Evolutionary conservation across 129 eudicot genomes (phyloP), one percentile per base, ranked within the genome.

Genomic region (Helianthus tuberosus): DNA sequence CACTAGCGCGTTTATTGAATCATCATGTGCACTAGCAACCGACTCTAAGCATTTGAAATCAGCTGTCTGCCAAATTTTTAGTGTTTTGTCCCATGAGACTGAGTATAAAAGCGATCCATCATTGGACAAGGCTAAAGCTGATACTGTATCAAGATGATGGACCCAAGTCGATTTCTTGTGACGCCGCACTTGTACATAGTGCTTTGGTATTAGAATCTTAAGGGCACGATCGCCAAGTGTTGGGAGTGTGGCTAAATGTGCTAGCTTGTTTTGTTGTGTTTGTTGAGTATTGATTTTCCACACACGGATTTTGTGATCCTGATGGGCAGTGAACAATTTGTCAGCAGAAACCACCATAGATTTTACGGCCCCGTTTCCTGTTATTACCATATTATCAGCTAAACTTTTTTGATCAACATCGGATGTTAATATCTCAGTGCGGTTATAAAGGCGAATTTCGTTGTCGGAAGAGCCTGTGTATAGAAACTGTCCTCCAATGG

Each of bases 11-110:
- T 88, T 88, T 74, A 88, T 88, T 27, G 90, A 89, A 78, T 88
- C 93, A 58, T 88, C 93, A 50, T 88, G 93, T 48, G 93, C 90
- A 66, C 77, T 58, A n/a, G 75, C 72, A 23, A 88, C 66, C 0
- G 93, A 85, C 83, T 88, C 87, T 75, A 88, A 62, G 75, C 93
- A 88, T 78, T 88, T 88, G 71, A 85, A 85, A 74, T 88, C 90
- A 29, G 82, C 52, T 55, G 78, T 79, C 63, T 83, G 72, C 90
- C 93, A 88, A 79, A 88, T 75, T 76, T 88, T 88, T 59, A 88
- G 79, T 27, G 90, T 80, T 73, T 87, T 73, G 63, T 88, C 90
- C 93, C 90, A 88, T 14, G 93, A 88, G 66, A 85, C 89, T 9
- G 93, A 88, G 83, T 88, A 88, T 66, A 88, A 81, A 43, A 77